Conservation (phyloP, 2,329 filamentous ascomycete genomes). For the Dothidotthia symphoricarpi region DNA sequence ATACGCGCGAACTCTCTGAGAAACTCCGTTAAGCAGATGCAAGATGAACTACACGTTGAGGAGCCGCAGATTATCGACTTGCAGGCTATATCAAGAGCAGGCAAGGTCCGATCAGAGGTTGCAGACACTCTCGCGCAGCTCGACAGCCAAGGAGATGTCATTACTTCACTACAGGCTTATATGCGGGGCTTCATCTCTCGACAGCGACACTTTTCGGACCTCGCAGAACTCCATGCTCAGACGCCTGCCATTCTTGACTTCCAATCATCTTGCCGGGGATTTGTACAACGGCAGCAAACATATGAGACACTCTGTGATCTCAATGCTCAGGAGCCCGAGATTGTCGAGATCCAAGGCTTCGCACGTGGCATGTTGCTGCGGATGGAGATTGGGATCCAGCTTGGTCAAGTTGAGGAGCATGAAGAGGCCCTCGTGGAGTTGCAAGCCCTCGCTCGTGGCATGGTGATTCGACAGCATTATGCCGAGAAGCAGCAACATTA, state of each 20-base stretch:
- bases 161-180: slow-evolving; percentile 54
- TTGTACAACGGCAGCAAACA: slow-evolving; percentile 60
- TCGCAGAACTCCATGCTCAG: slow-evolving; percentile 58
- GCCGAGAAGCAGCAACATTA: slow-evolving; percentile 85
- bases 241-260: slow-evolving; percentile 58
- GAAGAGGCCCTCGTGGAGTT: slow-evolving; percentile 74
- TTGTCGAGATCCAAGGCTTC: slow-evolving; percentile 70
- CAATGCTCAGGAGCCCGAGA: slow-evolving; percentile 63
- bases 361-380: slow-evolving; percentile 77
- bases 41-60: slow-evolving; percentile 34
- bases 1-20: slow-evolving; percentile 40
- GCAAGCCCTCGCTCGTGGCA: slow-evolving; percentile 71
- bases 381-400: slow-evolving; percentile 67
- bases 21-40: slow-evolving; percentile 29
- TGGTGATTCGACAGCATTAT: slow-evolving; percentile 71
- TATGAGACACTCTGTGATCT: slow-evolving; percentile 67
- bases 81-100: slow-evolving; percentile 44
- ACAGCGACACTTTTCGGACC: slow-evolving; percentile 46
- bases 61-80: slow-evolving; percentile 35
- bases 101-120: slow-evolving; percentile 32
- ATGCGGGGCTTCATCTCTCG: slow-evolving; percentile 51
- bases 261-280: slow-evolving; percentile 68
- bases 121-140: slow-evolving; percentile 42
- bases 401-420: slow-evolving; percentile 76
- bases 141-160: slow-evolving; percentile 42